These are phyloP conservation scores for Chalaropsis ovoidea DNA, from an alignment of 2,329 filamentous ascomycete genomes.

Conservation along the genomic window DNA sequence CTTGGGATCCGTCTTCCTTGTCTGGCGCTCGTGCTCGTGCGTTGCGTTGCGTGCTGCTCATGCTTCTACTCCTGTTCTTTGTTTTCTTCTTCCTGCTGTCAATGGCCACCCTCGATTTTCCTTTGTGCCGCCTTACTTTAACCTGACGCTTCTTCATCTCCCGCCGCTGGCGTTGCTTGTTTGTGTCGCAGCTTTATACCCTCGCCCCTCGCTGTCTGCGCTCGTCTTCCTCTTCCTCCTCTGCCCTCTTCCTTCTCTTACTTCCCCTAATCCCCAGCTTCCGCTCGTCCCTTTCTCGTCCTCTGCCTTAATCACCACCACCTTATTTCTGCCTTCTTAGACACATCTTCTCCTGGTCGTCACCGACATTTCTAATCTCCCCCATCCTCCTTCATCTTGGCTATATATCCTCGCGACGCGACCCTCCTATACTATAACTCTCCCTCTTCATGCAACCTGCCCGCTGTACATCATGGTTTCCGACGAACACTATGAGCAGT, in stretches of 20 bases:
- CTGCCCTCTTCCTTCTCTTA: not conserved
- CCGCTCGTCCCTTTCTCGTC: no score
- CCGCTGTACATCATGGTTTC: slow-evolving; percentile 59
- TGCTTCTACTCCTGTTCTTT: not conserved
- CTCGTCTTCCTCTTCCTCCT: not conserved
- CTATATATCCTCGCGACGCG: slow-evolving; percentile 12
- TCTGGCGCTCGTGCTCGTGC: slow-evolving; percentile 3
- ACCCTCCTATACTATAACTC: not conserved
- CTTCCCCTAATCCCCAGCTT: not conserved
- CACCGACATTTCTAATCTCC: slow-evolving; percentile 1
- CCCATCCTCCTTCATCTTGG: slow-evolving; percentile 24
- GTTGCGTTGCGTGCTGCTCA: not conserved
- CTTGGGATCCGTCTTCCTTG: slow-evolving; percentile 11
- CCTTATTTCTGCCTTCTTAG: not conserved
- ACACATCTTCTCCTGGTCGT: not conserved
- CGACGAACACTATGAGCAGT: slow-evolving; percentile 85
- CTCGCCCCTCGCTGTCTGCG: not conserved
- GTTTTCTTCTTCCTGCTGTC: not conserved
- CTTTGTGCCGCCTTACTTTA: no score
- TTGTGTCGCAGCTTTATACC: not conserved
- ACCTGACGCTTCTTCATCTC: no score
- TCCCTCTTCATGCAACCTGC: not conserved
- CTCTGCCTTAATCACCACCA: no score
- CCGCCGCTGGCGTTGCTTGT: not conserved
- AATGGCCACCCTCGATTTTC: no score